A percentile compares a stretch with the other conserved stretches of the same genome.
Conservation (phyloP, 148 eudicot species). For the Nyssa sinensis region DNA sequence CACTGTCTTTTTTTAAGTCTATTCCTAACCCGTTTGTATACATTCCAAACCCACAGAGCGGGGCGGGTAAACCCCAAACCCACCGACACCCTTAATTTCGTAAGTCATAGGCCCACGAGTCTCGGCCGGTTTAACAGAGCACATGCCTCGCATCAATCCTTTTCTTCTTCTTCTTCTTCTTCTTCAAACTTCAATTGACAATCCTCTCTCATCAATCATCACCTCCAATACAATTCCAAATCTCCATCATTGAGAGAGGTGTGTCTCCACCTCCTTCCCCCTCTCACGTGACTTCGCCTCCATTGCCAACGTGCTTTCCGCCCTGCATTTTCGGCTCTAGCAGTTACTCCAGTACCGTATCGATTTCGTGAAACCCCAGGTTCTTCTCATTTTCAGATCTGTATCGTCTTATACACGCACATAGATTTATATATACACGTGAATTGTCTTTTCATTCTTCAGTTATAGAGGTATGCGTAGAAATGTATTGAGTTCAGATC, state of each 20-base stretch:
- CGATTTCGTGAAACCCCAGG: conserved; percentile 7
- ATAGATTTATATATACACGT: neutral
- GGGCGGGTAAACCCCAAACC: too few relatives aligned
- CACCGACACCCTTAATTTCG: too few relatives aligned
- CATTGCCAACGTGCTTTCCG: neutral
- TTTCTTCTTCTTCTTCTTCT: neutral
- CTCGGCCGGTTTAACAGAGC: too few relatives aligned
- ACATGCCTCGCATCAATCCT: neutral
- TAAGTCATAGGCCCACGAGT: too few relatives aligned
- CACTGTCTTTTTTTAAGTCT: too few relatives aligned
- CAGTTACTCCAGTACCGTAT: conserved; percentile 6
- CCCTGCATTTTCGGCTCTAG: neutral
- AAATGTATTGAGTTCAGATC: neutral
- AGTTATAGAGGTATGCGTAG: neutral
- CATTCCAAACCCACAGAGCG: too few relatives aligned
- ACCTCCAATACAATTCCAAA: neutral
- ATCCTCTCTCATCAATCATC: neutral
- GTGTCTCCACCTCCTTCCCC: neutral
- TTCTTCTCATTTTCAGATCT: conserved; percentile 11
- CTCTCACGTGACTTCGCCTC: conserved; percentile 5
- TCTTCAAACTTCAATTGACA: neutral
- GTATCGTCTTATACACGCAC: neutral
- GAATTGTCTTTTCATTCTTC: neutral
- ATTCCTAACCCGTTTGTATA: too few relatives aligned
- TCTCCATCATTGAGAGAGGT: conserved; percentile 9